These are phyloP conservation scores for Phytopythium vexans DNA, from an alignment of 352 stramenopile genomes.

Conservation along the genomic window DNA sequence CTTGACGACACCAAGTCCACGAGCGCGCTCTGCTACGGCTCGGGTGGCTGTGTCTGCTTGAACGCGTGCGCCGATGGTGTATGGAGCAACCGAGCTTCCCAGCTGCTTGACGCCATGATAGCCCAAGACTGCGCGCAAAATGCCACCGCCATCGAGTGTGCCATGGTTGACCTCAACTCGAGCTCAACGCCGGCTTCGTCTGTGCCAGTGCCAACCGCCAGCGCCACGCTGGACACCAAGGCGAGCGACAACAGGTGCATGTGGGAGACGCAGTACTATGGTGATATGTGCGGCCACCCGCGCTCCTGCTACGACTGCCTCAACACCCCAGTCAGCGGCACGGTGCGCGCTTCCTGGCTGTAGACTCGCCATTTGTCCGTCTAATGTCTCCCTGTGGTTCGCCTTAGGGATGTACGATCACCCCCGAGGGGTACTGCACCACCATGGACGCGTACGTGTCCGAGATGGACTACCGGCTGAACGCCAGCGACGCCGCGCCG, in stretches of 20 bases:
- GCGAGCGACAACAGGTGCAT: slow-evolving; percentile 30
- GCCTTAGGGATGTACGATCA: slow-evolving; percentile 27
- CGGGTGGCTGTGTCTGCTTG: slow-evolving; percentile 29
- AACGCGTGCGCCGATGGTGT: slow-evolving; percentile 24
- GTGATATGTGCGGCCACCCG: slow-evolving; percentile 14
- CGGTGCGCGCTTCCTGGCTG: slow-evolving; percentile 1
- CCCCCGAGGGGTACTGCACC: slow-evolving; percentile 28
- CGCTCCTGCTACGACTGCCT: slow-evolving; percentile 38
- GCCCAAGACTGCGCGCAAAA: slow-evolving; percentile 1
- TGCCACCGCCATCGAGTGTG: slow-evolving; percentile 8
- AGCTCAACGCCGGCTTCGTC: slow-evolving; percentile 1
- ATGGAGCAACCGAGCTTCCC: slow-evolving; percentile 18
- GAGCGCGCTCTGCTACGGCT: slow-evolving; percentile 22
- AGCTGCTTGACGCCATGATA: slow-evolving; percentile 13
- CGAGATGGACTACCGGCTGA: slow-evolving; percentile 20
- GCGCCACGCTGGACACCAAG: slow-evolving; percentile 15
- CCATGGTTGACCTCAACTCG: not conserved
- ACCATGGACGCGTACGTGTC: slow-evolving; percentile 23
- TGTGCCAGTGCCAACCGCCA: not conserved
- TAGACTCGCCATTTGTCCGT: not conserved
- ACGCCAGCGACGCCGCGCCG: slow-evolving; percentile 8
- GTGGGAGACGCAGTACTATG: slow-evolving; percentile 26
- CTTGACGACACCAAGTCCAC: slow-evolving; percentile 6
- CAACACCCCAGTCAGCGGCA: slow-evolving; percentile 20
- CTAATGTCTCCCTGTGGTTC: slow-evolving; percentile 1